Percentiles rank a stretch among this genome's conserved stretches.
phyloP scores from a whole-genome alignment of 164 flowering plant genomes.

The Berberis thunbergii region DNA sequence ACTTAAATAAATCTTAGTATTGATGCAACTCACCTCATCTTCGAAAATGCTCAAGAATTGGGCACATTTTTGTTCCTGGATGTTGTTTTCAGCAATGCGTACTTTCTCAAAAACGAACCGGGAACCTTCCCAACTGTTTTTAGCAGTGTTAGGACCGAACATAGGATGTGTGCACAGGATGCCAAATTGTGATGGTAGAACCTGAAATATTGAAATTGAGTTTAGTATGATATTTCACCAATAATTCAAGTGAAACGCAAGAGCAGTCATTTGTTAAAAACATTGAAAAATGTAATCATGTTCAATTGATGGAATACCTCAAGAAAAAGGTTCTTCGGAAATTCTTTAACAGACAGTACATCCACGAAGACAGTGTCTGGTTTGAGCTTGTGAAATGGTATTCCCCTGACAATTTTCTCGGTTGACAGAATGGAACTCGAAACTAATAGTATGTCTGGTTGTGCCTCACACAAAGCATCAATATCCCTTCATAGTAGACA shows the following conservation, averaged over 20 bases:
- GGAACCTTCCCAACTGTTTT: conserved; percentile 18
- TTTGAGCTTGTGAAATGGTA: conserved; percentile 26
- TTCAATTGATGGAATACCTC: conserved; percentile 12
- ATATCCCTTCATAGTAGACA: conserved; percentile 10
- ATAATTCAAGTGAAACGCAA: background rate
- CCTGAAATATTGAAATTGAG: no score
- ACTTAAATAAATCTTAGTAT: no score
- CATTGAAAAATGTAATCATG: background rate
- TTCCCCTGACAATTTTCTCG: conserved; percentile 18
- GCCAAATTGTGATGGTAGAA: conserved; percentile 20
- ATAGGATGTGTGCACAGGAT: conserved; percentile 25
- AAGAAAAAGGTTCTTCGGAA: conserved; percentile 23
- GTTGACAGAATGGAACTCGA: conserved; percentile 28
- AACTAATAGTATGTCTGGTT: conserved; percentile 24
- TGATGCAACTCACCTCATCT: background rate
- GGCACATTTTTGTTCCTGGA: conserved; percentile 10
- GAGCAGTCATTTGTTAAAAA: background rate
- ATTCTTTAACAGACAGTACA: conserved; percentile 29
- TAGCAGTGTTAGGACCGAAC: conserved; percentile 27
- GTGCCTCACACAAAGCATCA: conserved; percentile 24
- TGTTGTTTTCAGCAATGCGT: conserved; percentile 12
- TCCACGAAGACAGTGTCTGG: conserved; percentile 27
- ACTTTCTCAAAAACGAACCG: conserved; percentile 22
- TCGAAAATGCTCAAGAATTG: conserved; percentile 18
- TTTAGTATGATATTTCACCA: conserved; percentile 1